Conservation (phyloP, 192 early-diverging fungal species). For the Umbelopsis ramanniana region DNA sequence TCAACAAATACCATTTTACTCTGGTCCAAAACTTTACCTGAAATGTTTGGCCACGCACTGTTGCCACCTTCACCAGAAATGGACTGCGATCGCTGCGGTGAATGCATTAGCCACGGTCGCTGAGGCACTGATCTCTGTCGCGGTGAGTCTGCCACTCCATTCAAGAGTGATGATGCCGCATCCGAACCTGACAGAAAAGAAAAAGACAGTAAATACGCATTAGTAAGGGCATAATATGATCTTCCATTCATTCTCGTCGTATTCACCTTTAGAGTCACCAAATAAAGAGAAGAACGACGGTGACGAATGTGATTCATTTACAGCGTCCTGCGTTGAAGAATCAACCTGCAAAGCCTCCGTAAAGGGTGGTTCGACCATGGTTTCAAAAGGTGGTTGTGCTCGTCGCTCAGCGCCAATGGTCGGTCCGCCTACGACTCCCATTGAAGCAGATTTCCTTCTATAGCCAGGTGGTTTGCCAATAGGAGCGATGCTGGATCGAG, state of each 20-base stretch:
- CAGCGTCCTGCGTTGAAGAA: not conserved
- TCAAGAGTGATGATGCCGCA: not conserved
- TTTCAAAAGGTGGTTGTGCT: not conserved
- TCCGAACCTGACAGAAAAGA: not conserved
- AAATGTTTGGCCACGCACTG: constrained; percentile 9
- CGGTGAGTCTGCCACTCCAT: constrained; percentile 16
- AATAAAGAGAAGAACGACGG: constrained; percentile 15
- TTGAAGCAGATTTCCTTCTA: constrained; percentile 19
- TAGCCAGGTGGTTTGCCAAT: constrained; percentile 27
- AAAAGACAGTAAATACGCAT: not conserved
- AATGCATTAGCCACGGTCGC: constrained; percentile 5
- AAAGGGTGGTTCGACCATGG: not conserved
- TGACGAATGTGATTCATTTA: constrained; percentile 1
- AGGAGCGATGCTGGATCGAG: constrained; percentile 18
- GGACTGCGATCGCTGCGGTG: constrained; percentile 4
- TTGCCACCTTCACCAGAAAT: not conserved
- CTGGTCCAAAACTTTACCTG: not conserved
- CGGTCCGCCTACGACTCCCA: not conserved
- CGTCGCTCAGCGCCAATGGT: constrained; percentile 12
- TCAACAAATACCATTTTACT: not conserved
- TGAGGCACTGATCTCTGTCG: not conserved
- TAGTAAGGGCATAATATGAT: not conserved
- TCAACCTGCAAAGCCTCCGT: not conserved
- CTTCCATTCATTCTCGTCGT: not conserved
- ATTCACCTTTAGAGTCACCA: constrained; percentile 12